Evolutionary conservation across 768 basidiomycete genomes (phyloP).

Genomic region (Tulasnella sp.): DNA sequence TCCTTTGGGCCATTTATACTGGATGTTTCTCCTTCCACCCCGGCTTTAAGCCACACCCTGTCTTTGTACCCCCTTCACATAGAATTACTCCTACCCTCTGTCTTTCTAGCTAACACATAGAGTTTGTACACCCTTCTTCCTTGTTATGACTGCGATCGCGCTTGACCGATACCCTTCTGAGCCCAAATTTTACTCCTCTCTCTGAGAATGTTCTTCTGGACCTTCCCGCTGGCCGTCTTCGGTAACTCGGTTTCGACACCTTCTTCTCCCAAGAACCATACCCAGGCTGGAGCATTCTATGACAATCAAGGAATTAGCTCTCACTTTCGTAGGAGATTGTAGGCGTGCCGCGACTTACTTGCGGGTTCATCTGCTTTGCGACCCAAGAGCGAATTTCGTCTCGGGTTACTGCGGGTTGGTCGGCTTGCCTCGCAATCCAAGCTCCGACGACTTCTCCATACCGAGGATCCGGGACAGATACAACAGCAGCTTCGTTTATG

Average conservation of each 20-base stretch:
- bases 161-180: constrained; percentile 12
- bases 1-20: no score
- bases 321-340: background rate
- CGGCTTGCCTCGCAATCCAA: constrained; percentile 50
- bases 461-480: constrained; percentile 53
- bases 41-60: background rate
- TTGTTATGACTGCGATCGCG: background rate
- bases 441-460: constrained; percentile 76
- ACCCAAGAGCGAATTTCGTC: constrained; percentile 47
- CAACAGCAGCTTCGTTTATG: constrained; percentile 61
- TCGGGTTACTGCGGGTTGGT: constrained; percentile 26
- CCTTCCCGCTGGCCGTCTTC: constrained; percentile 80
- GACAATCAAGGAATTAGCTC: background rate
- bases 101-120: background rate
- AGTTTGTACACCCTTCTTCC: background rate
- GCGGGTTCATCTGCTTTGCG: constrained; percentile 57
- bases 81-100: background rate
- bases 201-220: constrained; percentile 69
- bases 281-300: constrained; percentile 69
- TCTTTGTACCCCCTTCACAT: background rate
- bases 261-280: constrained; percentile 72
- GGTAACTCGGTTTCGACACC: constrained; percentile 48
- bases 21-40: background rate
- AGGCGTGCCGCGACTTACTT: constrained; percentile 38
- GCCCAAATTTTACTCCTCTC: constrained; percentile 34